phyloP scores from a whole-genome alignment of 345 rosid genomes.

The Cochlearia excelsa region DNA sequence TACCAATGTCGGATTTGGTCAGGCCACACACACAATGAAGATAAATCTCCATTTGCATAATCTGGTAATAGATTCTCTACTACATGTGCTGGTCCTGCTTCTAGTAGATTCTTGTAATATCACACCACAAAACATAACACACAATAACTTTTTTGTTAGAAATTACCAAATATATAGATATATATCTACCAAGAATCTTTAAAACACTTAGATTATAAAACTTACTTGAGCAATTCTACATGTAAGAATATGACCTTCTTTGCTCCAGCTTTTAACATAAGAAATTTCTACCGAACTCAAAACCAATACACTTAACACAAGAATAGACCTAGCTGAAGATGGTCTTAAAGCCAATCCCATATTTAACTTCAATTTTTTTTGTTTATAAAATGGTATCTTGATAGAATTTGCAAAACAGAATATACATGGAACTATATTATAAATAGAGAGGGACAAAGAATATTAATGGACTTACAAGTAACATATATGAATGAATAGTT shows the following conservation, averaged over 20 bases:
- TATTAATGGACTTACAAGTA: conserved; percentile 24
- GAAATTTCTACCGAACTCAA: conserved; percentile 31
- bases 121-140: conserved; percentile 4
- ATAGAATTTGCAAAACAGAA: conserved; percentile 16
- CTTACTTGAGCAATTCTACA: conserved; percentile 87
- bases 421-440: conserved; percentile 1
- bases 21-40: conserved; percentile 84
- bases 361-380: conserved; percentile 6
- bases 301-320: conserved; percentile 36
- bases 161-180: neutral
- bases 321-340: conserved; percentile 23
- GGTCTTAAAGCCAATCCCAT: conserved; percentile 29
- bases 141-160: conserved; percentile 8
- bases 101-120: conserved; percentile 50
- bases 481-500: conserved; percentile 37
- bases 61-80: conserved; percentile 69
- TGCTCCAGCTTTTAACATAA: conserved; percentile 69
- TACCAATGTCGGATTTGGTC: conserved; percentile 61
- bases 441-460: conserved; percentile 8
- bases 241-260: conserved; percentile 85
- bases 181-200: neutral
- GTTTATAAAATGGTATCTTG: neutral
- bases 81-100: conserved; percentile 65
- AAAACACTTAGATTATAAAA: neutral
- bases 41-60: conserved; percentile 77